These are phyloP conservation scores for Aureobasidium mangrovei DNA, from an alignment of 2,329 filamentous ascomycete genomes.

Conservation along the genomic window DNA sequence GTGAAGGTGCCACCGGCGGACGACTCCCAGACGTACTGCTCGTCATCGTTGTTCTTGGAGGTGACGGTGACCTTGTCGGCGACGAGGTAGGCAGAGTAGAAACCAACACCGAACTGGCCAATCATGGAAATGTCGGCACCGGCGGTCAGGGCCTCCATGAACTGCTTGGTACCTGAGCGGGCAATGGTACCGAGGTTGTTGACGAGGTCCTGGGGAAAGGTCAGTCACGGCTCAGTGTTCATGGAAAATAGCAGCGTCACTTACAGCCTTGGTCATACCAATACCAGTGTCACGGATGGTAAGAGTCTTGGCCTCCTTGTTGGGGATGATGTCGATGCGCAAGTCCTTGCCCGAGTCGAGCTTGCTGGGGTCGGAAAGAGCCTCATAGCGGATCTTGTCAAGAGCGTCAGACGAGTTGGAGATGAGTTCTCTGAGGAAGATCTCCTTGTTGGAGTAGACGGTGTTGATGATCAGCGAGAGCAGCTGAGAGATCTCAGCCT, in stretches of 20 bases:
- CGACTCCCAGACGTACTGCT: slow-evolving; percentile 99
- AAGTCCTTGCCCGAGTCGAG: slow-evolving; percentile 97
- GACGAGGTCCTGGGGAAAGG: slow-evolving; percentile 68
- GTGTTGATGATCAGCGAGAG: slow-evolving; percentile 99
- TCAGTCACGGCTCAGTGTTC: slow-evolving; percentile 29
- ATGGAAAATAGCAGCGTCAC: slow-evolving; percentile 37
- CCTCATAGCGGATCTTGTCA: slow-evolving; percentile 99
- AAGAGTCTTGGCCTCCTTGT: slow-evolving; percentile 95
- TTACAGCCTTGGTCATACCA: slow-evolving; percentile 93
- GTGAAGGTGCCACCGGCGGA: slow-evolving; percentile 95
- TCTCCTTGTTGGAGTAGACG: slow-evolving; percentile 99
- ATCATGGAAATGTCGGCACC: slow-evolving; percentile 99
- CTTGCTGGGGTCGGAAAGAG: slow-evolving; percentile 93
- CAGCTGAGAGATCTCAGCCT: slow-evolving; percentile 99
- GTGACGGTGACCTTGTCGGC: slow-evolving; percentile 91
- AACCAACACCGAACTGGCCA: slow-evolving; percentile 99
- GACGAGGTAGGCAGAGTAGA: slow-evolving; percentile 99
- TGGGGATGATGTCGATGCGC: slow-evolving; percentile 95
- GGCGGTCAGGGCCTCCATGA: slow-evolving; percentile 98
- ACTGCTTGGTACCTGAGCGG: slow-evolving; percentile 98
- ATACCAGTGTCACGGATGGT: slow-evolving; percentile 98
- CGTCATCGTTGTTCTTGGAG: slow-evolving; percentile 99
- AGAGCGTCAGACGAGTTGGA: slow-evolving; percentile 98
- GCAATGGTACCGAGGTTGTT: slow-evolving; percentile 99
- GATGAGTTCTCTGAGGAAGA: slow-evolving; percentile 96